These are phyloP conservation scores for Metarhizium rileyi DNA, from an alignment of 2,329 filamentous ascomycete genomes.

Conservation along the genomic window DNA sequence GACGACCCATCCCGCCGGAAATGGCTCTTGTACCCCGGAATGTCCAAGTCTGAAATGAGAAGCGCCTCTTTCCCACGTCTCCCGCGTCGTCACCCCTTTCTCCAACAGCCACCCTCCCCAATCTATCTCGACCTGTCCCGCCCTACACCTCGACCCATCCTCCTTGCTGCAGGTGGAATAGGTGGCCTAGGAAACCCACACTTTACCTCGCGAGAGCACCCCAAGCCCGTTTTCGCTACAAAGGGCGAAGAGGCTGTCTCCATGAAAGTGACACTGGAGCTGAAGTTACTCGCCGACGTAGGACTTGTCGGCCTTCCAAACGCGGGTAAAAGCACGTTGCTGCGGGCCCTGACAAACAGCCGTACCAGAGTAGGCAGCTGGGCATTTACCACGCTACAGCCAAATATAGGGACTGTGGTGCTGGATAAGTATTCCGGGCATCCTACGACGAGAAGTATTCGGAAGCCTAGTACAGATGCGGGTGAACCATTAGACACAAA, in stretches of 20 bases:
- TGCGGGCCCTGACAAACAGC: slow-evolving; percentile 80
- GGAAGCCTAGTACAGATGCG: slow-evolving; percentile 5
- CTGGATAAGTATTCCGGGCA: slow-evolving; percentile 79
- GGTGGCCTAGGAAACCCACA: slow-evolving; percentile 91
- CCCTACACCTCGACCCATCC: slow-evolving; percentile 72
- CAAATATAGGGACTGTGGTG: slow-evolving; percentile 92
- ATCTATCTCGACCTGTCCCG: slow-evolving; percentile 64
- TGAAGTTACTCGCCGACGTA: slow-evolving; percentile 91
- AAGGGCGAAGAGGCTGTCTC: slow-evolving; percentile 72
- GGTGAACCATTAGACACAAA: slow-evolving; percentile 24
- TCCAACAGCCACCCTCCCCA: slow-evolving; percentile 62
- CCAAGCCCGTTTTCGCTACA: slow-evolving; percentile 78
- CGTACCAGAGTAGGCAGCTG: slow-evolving; percentile 84
- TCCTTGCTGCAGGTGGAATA: slow-evolving; percentile 78
- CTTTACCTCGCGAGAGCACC: slow-evolving; percentile 68
- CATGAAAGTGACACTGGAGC: slow-evolving; percentile 74
- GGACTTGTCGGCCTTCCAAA: slow-evolving; percentile 92
- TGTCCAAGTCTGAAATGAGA: slow-evolving; percentile 58
- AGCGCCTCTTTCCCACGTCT: slow-evolving; percentile 39
- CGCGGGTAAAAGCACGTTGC: slow-evolving; percentile 87
- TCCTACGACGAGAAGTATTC: slow-evolving; percentile 37
- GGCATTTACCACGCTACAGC: slow-evolving; percentile 93
- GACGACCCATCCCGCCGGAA: slow-evolving; percentile 51
- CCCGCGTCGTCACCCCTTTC: slow-evolving; percentile 41
- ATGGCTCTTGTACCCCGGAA: slow-evolving; percentile 79